Conservation (phyloP, 345 rosid genomes). For the Durio zibethinus region DNA sequence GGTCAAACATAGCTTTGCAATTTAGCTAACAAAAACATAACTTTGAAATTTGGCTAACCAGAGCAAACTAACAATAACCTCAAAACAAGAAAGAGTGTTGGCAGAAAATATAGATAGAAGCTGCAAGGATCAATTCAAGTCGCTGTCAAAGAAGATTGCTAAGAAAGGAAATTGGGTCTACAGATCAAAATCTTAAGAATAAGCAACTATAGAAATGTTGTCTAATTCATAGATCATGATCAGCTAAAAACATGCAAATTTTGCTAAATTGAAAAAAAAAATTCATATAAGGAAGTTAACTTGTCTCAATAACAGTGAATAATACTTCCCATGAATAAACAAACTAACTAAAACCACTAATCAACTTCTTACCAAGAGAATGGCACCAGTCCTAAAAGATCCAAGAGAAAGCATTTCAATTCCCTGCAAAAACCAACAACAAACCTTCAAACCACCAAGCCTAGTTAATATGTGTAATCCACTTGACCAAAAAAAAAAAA, state of each 20-base stretch:
- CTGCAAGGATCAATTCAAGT: neutral
- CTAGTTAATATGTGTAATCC: too few relatives aligned
- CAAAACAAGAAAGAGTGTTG: neutral
- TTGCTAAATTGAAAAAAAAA: neutral
- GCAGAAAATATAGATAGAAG: neutral
- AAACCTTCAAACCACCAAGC: neutral
- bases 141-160: neutral
- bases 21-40: neutral
- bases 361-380: conserved; percentile 68
- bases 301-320: neutral
- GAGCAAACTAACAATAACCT: neutral
- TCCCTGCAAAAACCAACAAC: conserved; percentile 50
- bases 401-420: conserved; percentile 99
- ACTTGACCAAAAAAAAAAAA: too few relatives aligned
- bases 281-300: neutral
- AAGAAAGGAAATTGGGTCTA: neutral
- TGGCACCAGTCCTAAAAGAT: conserved; percentile 95
- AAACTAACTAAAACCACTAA: neutral
- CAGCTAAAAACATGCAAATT: neutral
- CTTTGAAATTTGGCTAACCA: neutral
- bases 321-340: neutral
- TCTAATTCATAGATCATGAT: neutral
- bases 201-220: neutral
- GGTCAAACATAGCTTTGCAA: neutral
- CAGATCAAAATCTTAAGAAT: neutral